Percentiles rank a stretch among this genome's conserved stretches.
These are phyloP conservation scores for Sporothrix dimorphospora DNA, from an alignment of 2,329 filamentous ascomycete genomes.

Conservation along the genomic window DNA sequence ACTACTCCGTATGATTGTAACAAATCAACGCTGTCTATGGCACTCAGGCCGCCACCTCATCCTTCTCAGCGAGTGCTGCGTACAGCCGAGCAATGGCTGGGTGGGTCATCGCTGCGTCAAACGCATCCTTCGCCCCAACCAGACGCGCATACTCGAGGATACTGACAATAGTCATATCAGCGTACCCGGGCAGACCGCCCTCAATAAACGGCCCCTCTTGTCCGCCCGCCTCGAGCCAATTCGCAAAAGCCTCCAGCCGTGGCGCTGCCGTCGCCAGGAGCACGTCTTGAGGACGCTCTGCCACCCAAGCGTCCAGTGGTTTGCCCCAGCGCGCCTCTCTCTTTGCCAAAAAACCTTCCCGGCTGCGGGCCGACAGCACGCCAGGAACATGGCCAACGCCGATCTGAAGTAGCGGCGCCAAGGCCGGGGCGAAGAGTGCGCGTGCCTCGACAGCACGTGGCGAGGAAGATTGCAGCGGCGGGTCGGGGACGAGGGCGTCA, in stretches of 20 bases:
- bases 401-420: background rate
- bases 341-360: background rate
- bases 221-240: background rate
- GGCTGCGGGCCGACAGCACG: slow-evolving; percentile 5
- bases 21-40: background rate
- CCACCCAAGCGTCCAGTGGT: background rate
- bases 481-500: background rate
- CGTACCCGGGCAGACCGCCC: background rate
- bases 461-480: background rate
- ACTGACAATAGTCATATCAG: slow-evolving; percentile 14
- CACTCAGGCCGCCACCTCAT: background rate
- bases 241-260: background rate
- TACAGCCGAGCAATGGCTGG: background rate
- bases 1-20: background rate
- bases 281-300: background rate
- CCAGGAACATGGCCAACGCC: background rate
- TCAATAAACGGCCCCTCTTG: slow-evolving; percentile 5
- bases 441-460: background rate
- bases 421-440: background rate
- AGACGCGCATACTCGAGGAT: background rate
- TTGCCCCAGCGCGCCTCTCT: slow-evolving; percentile 14
- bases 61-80: background rate
- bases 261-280: background rate
- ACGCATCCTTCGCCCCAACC: background rate
- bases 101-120: slow-evolving; percentile 7